Evolutionary conservation across 2,329 filamentous ascomycete genomes (phyloP).

Genomic region (Calonectria crousiana): DNA sequence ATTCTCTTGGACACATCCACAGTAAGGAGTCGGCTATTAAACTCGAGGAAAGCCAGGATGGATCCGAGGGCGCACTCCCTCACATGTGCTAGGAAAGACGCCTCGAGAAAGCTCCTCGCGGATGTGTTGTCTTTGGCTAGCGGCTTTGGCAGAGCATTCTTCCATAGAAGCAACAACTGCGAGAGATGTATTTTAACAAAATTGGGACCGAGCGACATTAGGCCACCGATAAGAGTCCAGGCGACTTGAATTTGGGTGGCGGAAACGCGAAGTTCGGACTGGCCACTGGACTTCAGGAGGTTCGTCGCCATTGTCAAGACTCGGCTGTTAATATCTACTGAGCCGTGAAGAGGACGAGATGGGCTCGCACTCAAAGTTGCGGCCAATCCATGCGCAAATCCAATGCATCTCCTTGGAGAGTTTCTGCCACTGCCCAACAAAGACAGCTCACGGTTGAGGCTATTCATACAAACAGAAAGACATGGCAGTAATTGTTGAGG

Average conservation of each 20-base stretch:
- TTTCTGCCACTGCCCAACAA: conserved; percentile 81
- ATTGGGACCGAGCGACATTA: conserved; percentile 97
- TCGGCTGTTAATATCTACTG: conserved; percentile 93
- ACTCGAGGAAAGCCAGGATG: conserved; percentile 91
- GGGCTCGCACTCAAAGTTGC: conserved; percentile 92
- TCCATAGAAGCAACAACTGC: conserved; percentile 94
- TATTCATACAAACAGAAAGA: conserved; percentile 97
- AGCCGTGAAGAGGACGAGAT: conserved; percentile 89
- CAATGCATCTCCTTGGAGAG: conserved; percentile 85
- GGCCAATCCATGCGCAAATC: conserved; percentile 91
- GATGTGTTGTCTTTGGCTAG: conserved; percentile 92
- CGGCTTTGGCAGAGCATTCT: conserved; percentile 95
- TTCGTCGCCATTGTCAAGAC: conserved; percentile 93
- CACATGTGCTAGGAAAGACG: conserved; percentile 94
- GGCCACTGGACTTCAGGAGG: conserved; percentile 90
- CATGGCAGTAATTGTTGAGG: conserved; percentile 92
- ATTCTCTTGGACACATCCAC: conserved; percentile 95
- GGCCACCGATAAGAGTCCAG: conserved; percentile 94
- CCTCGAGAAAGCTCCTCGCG: conserved; percentile 85
- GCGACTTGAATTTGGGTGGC: conserved; percentile 97
- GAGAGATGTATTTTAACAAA: conserved; percentile 99
- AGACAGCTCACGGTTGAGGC: conserved; percentile 86
- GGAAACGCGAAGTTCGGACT: conserved; percentile 89
- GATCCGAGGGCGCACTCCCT: conserved; percentile 94
- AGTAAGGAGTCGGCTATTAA: conserved; percentile 91